A percentile compares a stretch with the other conserved stretches of the same genome.
phyloP scores from a whole-genome alignment of 352 stramenopile species.

The Phytophthora hybrid region DNA sequence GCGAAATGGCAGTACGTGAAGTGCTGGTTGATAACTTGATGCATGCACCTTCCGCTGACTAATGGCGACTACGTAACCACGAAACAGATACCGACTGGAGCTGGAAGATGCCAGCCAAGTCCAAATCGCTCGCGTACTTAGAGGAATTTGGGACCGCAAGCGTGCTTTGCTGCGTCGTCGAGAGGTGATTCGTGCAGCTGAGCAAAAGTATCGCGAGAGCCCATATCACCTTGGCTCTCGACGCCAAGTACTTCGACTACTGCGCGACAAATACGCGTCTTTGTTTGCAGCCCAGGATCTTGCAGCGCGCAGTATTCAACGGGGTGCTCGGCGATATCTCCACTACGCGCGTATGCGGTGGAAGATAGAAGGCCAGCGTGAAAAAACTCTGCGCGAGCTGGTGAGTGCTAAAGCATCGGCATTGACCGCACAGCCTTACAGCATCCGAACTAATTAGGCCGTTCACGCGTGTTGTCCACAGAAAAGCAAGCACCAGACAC shows the following conservation, averaged over 20 bases:
- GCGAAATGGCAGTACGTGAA: conserved; percentile 71
- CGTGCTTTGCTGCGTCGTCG: conserved; percentile 24
- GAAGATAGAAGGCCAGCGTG: conserved; percentile 38
- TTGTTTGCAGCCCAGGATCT: conserved; percentile 74
- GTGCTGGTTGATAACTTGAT: neutral
- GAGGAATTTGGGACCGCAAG: conserved; percentile 66
- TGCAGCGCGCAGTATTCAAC: conserved; percentile 58
- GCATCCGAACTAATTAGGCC: neutral
- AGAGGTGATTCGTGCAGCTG: conserved; percentile 30
- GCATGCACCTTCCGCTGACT: conserved; percentile 5
- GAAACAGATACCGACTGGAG: conserved; percentile 61
- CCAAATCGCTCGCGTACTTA: conserved; percentile 68
- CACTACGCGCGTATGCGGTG: conserved; percentile 56
- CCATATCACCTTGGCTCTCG: conserved; percentile 55
- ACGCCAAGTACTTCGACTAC: conserved; percentile 43
- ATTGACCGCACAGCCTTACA: neutral
- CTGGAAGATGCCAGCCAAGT: conserved; percentile 73
- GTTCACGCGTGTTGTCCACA: neutral
- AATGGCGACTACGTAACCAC: conserved; percentile 1
- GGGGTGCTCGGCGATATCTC: conserved; percentile 46
- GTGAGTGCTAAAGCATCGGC: conserved; percentile 26
- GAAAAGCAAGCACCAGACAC: conserved; percentile 61
- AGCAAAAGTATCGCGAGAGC: conserved; percentile 42
- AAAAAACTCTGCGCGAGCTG: conserved; percentile 53
- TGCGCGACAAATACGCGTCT: conserved; percentile 54